These are phyloP conservation scores for Cutaneotrichosporon sp. DNA, from an alignment of 1,284 basidiomycete genomes.

Conservation along the genomic window DNA sequence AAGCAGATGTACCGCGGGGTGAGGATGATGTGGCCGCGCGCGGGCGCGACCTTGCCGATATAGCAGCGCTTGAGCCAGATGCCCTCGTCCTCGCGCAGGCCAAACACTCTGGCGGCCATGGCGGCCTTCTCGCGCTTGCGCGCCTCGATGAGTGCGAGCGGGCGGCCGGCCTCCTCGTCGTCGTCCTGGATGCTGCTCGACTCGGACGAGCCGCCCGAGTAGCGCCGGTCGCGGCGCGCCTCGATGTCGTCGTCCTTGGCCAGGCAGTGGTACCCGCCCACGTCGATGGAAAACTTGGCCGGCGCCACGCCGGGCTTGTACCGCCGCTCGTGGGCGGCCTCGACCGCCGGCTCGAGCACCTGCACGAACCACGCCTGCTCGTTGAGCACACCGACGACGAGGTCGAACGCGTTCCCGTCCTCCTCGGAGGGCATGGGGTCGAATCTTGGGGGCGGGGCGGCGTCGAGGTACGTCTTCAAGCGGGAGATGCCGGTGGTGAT, in stretches of 20 bases:
- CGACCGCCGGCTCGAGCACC: slow-evolving; percentile 33
- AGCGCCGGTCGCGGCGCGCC: neutral
- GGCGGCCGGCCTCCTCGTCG: slow-evolving; percentile 12
- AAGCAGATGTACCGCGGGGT: slow-evolving; percentile 50
- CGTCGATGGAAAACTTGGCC: slow-evolving; percentile 39
- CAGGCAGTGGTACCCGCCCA: slow-evolving; percentile 43
- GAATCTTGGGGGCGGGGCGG: neutral
- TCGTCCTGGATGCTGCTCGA: slow-evolving; percentile 16
- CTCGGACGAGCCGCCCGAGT: neutral
- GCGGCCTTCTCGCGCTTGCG: slow-evolving; percentile 41
- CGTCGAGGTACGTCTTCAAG: neutral
- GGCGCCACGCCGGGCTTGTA: slow-evolving; percentile 30
- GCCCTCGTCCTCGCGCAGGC: slow-evolving; percentile 48
- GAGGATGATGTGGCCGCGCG: slow-evolving; percentile 52
- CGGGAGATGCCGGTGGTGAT: neutral
- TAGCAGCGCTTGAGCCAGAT: slow-evolving; percentile 54
- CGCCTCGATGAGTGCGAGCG: slow-evolving; percentile 19
- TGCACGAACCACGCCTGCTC: slow-evolving; percentile 44
- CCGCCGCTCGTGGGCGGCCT: slow-evolving; percentile 26
- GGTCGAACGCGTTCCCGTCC: slow-evolving; percentile 24
- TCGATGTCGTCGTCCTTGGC: slow-evolving; percentile 43
- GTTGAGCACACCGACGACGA: slow-evolving; percentile 49
- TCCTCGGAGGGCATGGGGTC: neutral
- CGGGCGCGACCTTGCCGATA: slow-evolving; percentile 39
- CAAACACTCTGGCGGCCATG: slow-evolving; percentile 47